phyloP scores from a whole-genome alignment of 192 early-diverging fungal genomes.

The Mycoemilia scoparia region DNA sequence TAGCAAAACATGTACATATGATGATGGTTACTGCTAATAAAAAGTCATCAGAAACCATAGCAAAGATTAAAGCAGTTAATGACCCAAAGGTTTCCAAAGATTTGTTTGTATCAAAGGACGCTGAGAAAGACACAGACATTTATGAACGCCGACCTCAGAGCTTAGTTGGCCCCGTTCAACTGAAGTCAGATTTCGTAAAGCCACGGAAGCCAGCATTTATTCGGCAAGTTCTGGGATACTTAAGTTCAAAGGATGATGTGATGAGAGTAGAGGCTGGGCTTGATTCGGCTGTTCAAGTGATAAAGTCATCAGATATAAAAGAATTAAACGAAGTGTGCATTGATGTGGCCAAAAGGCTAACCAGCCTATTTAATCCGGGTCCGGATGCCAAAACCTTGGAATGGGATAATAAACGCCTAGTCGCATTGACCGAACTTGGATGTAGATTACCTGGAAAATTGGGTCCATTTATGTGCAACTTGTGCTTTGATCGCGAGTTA shows the following conservation, averaged over 20 bases:
- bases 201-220: slow-evolving; percentile 20
- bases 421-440: slow-evolving; percentile 12
- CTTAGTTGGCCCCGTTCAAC: no score
- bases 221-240: slow-evolving; percentile 17
- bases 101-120: no score
- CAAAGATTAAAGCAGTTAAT: no score
- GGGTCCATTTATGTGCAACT: slow-evolving; percentile 21
- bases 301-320: slow-evolving; percentile 11
- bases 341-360: slow-evolving; percentile 10
- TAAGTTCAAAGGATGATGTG: slow-evolving; percentile 3
- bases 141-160: no score
- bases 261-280: slow-evolving; percentile 10
- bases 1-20: no score
- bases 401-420: slow-evolving; percentile 12
- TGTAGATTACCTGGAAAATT: slow-evolving; percentile 7
- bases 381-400: slow-evolving; percentile 9
- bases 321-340: slow-evolving; percentile 15
- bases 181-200: slow-evolving; percentile 12
- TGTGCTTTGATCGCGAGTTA: slow-evolving; percentile 19
- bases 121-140: no score
- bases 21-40: no score
- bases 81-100: no score
- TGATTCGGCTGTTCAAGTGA: slow-evolving; percentile 11
- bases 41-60: no score
- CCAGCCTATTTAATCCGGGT: slow-evolving; percentile 19